Percentiles rank a stretch among this genome's conserved stretches.
These are phyloP conservation scores for Solanum ossicruentum DNA, from an alignment of 257 asterid genomes.

Conservation along the genomic window DNA sequence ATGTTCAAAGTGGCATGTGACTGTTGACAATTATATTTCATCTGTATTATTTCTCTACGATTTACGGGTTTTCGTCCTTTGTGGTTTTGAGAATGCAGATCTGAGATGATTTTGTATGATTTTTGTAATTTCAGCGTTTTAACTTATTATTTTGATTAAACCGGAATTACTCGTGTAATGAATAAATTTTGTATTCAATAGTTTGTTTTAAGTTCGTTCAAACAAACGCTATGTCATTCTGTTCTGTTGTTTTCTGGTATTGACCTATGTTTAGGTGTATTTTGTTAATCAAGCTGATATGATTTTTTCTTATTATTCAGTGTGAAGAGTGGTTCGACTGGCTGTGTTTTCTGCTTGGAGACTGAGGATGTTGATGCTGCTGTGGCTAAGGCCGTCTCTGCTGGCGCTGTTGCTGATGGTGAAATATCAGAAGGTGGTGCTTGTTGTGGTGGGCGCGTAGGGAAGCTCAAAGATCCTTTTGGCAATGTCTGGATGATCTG, in stretches of 20 bases:
- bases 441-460: slow-evolving; percentile 54
- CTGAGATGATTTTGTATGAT: neutral
- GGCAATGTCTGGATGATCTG: slow-evolving; percentile 63
- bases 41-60: neutral
- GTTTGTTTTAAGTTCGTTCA: no score
- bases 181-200: no score
- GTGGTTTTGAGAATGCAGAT: neutral
- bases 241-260: neutral
- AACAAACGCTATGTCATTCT: neutral
- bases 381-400: slow-evolving; percentile 35
- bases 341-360: slow-evolving; percentile 41
- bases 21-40: neutral
- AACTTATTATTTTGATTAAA: neutral
- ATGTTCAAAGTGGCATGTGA: neutral
- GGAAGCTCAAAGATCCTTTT: slow-evolving; percentile 57
- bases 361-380: slow-evolving; percentile 55
- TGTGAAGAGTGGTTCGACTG: slow-evolving; percentile 18
- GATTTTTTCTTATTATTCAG: slow-evolving; percentile 6
- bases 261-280: neutral
- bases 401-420: slow-evolving; percentile 45
- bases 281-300: neutral
- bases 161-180: no score
- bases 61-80: neutral
- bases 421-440: slow-evolving; percentile 27
- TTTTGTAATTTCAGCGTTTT: neutral